Percentiles rank a stretch among this genome's conserved stretches.
phyloP scores from a whole-genome alignment of 768 basidiomycete genomes.

The Trametes villosa region DNA sequence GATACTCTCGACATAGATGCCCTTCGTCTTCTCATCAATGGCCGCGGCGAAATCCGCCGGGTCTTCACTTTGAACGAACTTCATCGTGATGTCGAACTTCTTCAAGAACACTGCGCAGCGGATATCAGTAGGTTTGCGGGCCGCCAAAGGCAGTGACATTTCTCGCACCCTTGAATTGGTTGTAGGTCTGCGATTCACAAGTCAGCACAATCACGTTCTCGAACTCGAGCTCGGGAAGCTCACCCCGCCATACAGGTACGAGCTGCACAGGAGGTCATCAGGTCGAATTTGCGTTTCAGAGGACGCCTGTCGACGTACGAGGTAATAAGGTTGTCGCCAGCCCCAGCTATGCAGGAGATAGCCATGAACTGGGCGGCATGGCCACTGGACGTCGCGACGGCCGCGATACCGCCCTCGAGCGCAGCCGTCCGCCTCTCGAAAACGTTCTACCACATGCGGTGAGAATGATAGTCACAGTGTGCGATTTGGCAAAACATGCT shows the following conservation, averaged over 20 bases:
- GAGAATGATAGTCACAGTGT: background rate
- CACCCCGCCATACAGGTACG: conserved; percentile 72
- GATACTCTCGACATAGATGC: conserved; percentile 75
- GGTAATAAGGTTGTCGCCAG: conserved; percentile 81
- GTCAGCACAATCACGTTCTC: background rate
- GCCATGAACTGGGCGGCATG: conserved; percentile 81
- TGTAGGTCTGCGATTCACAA: conserved; percentile 51
- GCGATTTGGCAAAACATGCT: conserved; percentile 25
- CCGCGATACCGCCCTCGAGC: conserved; percentile 77
- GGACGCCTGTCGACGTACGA: conserved; percentile 47
- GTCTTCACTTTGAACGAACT: conserved; percentile 62
- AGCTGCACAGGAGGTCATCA: conserved; percentile 37
- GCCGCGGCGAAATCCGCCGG: conserved; percentile 65
- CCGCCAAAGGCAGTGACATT: background rate
- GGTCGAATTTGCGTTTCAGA: background rate
- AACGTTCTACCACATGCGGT: conserved; percentile 52
- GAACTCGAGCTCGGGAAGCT: conserved; percentile 27
- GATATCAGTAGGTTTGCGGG: background rate
- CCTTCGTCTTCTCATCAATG: conserved; percentile 83
- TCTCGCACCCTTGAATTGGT: conserved; percentile 66
- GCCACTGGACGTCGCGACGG: conserved; percentile 74
- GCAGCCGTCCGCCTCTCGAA: conserved; percentile 82
- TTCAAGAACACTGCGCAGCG: conserved; percentile 61
- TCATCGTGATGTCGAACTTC: conserved; percentile 67
- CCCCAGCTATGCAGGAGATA: conserved; percentile 58